These are phyloP conservation scores for Fagopyrum esculentum DNA, from an alignment of 148 eudicot genomes.

Conservation along the genomic window DNA sequence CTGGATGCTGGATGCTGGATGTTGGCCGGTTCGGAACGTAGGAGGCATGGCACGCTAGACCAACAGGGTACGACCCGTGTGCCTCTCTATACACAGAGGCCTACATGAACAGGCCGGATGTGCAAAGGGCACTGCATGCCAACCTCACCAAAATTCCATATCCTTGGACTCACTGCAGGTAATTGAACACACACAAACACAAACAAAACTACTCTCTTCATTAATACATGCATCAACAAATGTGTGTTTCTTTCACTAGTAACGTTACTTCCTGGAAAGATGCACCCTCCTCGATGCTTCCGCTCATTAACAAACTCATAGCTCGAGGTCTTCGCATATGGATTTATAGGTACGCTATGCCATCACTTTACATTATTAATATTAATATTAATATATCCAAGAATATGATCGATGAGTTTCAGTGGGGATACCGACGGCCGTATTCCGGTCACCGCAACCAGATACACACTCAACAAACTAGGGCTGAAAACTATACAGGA, in stretches of 20 bases:
- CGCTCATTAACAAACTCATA: conserved; percentile 50
- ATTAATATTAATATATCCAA: too few relatives aligned
- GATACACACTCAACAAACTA: conserved; percentile 54
- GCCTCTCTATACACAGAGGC: conserved; percentile 43
- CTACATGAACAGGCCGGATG: conserved; percentile 68
- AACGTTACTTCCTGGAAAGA: conserved; percentile 52
- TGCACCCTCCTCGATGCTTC: conserved; percentile 58
- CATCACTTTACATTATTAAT: too few relatives aligned
- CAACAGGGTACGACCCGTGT: conserved; percentile 83
- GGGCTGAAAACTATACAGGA: conserved; percentile 51
- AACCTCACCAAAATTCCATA: conserved; percentile 67
- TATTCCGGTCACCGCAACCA: conserved; percentile 75
- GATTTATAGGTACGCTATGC: conserved; percentile 51
- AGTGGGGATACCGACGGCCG: conserved; percentile 93
- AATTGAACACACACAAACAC: neutral
- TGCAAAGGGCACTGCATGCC: conserved; percentile 84
- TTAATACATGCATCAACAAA: too few relatives aligned
- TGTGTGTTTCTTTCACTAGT: conserved; percentile 23
- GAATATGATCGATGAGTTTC: neutral
- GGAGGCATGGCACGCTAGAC: conserved; percentile 23
- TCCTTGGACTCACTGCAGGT: conserved; percentile 91
- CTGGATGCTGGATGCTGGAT: too few relatives aligned
- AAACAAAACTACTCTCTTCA: neutral
- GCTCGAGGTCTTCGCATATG: conserved; percentile 54
- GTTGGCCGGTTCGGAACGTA: neutral